A percentile compares a stretch with the other conserved stretches of the same genome.
Evolutionary conservation across 2,329 filamentous ascomycete species (phyloP).

Genomic region (Fusarium begoniae): DNA sequence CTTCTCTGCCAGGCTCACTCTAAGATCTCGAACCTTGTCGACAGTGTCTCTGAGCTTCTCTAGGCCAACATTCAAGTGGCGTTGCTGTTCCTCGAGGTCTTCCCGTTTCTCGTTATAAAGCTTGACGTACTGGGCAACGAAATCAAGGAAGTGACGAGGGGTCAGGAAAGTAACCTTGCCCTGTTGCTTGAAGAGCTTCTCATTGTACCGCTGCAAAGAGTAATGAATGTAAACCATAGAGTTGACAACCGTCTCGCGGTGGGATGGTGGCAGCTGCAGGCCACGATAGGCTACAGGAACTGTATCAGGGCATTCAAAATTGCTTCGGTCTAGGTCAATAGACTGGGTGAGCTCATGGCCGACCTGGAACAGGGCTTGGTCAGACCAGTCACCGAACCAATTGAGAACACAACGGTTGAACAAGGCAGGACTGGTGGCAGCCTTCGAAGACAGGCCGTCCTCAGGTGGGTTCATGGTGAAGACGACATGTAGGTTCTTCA

Average conservation of each 20-base stretch:
- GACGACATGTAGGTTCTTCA: conserved; percentile 98
- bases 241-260: conserved; percentile 93
- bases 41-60: conserved; percentile 98
- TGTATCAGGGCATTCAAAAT: conserved; percentile 86
- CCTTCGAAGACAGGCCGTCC: conserved; percentile 93
- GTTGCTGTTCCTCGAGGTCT: conserved; percentile 97
- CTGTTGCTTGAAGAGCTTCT: conserved; percentile 88
- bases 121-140: conserved; percentile 96
- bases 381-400: conserved; percentile 99
- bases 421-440: conserved; percentile 94
- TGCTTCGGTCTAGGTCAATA: conserved; percentile 91
- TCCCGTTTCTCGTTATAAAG: conserved; percentile 98
- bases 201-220: conserved; percentile 90
- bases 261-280: conserved; percentile 83
- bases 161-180: conserved; percentile 93
- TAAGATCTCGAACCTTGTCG: conserved; percentile 93
- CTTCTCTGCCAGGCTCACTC: conserved; percentile 91
- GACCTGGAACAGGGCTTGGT: conserved; percentile 98
- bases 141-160: conserved; percentile 96
- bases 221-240: conserved; percentile 99
- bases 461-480: conserved; percentile 99
- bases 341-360: conserved; percentile 94
- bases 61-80: conserved; percentile 96
- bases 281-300: conserved; percentile 93
- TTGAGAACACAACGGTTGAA: conserved; percentile 99